Base-by-base conservation (phyloP, 2,329 filamentous ascomycete genomes). In the Ophiostoma sp. region DNA sequence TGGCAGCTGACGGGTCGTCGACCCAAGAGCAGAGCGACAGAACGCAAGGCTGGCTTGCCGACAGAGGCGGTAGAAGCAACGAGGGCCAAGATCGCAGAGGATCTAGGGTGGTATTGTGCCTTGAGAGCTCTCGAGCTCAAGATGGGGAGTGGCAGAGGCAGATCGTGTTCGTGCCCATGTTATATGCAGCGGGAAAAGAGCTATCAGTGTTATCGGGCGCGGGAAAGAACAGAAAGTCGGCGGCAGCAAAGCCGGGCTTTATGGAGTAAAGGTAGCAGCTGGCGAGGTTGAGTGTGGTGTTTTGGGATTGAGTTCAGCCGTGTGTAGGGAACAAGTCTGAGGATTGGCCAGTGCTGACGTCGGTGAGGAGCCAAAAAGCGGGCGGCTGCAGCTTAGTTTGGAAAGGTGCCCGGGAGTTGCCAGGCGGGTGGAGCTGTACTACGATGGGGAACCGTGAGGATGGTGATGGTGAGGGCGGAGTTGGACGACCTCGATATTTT, bases 1-100 rank as follows among this genome's bases (percentile, higher is more conserved):
- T 86, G 18, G 58, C 16, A 40, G 11, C 38, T n/a, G 14, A 49
- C 12, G 42, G 42, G 11, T 12, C 11, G 42, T 44, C 42, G 42
- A 12, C 42, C 42, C 1, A 7, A 44, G 42, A 6, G 42, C 27
- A 44, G 6, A 44, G 42, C 42, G 42, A 44, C 11, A 44, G 42
- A 3, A 44, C 27, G 27, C 27, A 27, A 55, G n/a, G 27, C 18
- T n/a, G 8, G 18, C n/a, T 36, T 11, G 52, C 18, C 52, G 52
- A 27, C 12, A 9, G 8, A 58, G 16, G 18, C 8, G 52, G 18
- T 12, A 11, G 14, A 4, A 12, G 16, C n/a, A 16, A 27, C 1
- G 45, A 27, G 5, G 42, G 36, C 40, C 42, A 7, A 55, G 44
- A 47, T 11, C 40, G 8, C 42, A 9, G 27, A 27, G 38, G 58